Percentiles rank a stretch among this genome's conserved stretches.
Conservation (phyloP, 2,329 filamentous ascomycete species). For the Cytospora mali region DNA sequence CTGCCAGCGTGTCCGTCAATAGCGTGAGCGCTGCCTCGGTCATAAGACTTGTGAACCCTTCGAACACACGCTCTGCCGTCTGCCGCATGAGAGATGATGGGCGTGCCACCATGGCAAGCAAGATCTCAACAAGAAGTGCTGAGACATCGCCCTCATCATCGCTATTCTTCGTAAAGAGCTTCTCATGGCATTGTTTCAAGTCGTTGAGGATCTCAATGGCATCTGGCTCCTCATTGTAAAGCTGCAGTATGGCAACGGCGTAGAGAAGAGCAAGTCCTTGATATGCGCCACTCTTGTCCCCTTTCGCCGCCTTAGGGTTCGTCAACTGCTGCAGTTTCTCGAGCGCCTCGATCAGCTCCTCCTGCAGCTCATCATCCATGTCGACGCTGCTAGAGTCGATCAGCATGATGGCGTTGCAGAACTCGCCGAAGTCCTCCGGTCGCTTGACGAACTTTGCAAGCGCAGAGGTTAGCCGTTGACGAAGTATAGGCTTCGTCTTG, state of each 20-base stretch:
- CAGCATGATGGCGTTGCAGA: constrained; percentile 57
- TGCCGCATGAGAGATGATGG: constrained; percentile 83
- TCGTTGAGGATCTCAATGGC: constrained; percentile 82
- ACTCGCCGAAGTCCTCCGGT: constrained; percentile 53
- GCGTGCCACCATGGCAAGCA: constrained; percentile 87
- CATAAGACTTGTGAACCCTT: constrained; percentile 75
- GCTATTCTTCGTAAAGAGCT: constrained; percentile 59
- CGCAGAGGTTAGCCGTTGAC: constrained; percentile 59
- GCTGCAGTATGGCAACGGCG: constrained; percentile 80
- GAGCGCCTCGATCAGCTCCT: constrained; percentile 55
- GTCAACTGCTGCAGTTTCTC: constrained; percentile 56
- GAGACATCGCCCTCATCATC: constrained; percentile 62
- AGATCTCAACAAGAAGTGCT: constrained; percentile 79
- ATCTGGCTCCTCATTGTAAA: constrained; percentile 88
- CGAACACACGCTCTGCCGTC: constrained; percentile 85
- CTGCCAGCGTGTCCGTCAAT: constrained; percentile 68
- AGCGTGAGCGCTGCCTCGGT: constrained; percentile 71
- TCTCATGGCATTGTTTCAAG: constrained; percentile 73
- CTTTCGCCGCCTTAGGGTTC: constrained; percentile 42
- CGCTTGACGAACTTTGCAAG: constrained; percentile 60
- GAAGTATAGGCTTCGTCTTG: constrained; percentile 57
- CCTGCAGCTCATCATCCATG: constrained; percentile 59
- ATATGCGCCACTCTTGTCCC: constrained; percentile 45
- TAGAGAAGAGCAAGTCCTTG: constrained; percentile 80
- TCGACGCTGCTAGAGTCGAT: constrained; percentile 53